Percentiles rank a stretch among this genome's conserved stretches.
Conservation (phyloP, 768 basidiomycete species). For the Podaxis mareebaensis region DNA sequence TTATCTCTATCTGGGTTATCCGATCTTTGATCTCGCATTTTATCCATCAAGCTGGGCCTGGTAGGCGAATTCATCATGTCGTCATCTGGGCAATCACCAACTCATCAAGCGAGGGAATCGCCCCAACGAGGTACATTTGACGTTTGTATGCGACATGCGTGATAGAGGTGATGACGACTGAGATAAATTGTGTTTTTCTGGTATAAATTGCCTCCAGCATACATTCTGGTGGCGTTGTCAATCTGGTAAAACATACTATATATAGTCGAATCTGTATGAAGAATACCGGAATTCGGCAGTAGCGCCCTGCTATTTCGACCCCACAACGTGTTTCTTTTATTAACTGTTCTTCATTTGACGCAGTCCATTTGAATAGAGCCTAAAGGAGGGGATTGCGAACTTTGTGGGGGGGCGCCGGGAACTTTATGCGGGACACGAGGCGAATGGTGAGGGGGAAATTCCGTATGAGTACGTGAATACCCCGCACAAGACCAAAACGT, state of each 20-base stretch:
- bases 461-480: neutral
- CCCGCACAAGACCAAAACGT: neutral
- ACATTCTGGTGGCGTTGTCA: neutral
- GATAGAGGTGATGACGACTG: neutral
- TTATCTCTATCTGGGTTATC: neutral
- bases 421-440: neutral
- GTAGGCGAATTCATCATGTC: neutral
- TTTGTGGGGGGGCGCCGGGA: neutral
- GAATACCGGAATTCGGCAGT: neutral
- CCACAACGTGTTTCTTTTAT: slow-evolving; percentile 3
- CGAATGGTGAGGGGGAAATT: neutral
- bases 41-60: neutral
- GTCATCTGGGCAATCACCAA: neutral
- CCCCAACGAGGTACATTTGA: neutral
- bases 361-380: neutral
- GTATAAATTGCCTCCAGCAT: neutral
- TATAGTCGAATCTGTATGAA: neutral
- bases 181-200: neutral
- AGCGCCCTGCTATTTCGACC: neutral
- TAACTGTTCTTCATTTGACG: neutral
- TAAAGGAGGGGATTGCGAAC: neutral
- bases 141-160: neutral
- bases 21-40: slow-evolving; percentile 2
- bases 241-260: neutral
- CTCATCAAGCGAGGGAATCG: neutral